A percentile compares a stretch with the other conserved stretches of the same genome.
These are phyloP conservation scores for Triticum monococcum DNA, from an alignment of 176 grass and related monocot species.

Conservation along the genomic window DNA sequence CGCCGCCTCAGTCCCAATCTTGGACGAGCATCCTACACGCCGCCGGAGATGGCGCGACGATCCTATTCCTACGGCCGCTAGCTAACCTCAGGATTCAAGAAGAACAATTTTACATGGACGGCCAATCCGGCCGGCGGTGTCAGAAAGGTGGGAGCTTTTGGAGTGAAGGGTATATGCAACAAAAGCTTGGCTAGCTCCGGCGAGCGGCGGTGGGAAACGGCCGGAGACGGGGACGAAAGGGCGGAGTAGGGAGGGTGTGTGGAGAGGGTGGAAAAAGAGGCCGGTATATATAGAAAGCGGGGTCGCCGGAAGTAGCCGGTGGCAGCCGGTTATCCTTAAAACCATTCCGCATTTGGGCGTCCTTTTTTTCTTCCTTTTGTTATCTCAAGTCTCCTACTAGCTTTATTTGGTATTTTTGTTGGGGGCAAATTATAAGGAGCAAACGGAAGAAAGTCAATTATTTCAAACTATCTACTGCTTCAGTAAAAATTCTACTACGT, in stretches of 20 bases:
- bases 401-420: neutral
- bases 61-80: neutral
- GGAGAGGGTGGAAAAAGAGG: slow-evolving; percentile 42
- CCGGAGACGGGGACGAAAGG: neutral
- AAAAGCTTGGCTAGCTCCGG: neutral
- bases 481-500: neutral
- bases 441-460: neutral
- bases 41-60: neutral
- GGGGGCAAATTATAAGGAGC: neutral
- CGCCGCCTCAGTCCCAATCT: slow-evolving; percentile 31
- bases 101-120: neutral
- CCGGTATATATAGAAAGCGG: slow-evolving; percentile 42
- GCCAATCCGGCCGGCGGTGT: neutral
- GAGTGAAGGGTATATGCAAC: neutral
- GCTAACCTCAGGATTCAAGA: slow-evolving; percentile 13
- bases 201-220: neutral
- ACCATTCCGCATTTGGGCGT: slow-evolving; percentile 55
- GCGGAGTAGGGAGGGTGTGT: neutral
- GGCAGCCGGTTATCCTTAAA: slow-evolving; percentile 70
- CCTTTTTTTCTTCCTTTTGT: neutral
- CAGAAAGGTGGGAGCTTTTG: neutral
- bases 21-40: slow-evolving; percentile 34
- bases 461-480: neutral
- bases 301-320: slow-evolving; percentile 39
- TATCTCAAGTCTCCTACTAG: neutral